These are phyloP conservation scores for Actinidia arguta DNA, from an alignment of 179 eudicot genomes.

Conservation along the genomic window DNA sequence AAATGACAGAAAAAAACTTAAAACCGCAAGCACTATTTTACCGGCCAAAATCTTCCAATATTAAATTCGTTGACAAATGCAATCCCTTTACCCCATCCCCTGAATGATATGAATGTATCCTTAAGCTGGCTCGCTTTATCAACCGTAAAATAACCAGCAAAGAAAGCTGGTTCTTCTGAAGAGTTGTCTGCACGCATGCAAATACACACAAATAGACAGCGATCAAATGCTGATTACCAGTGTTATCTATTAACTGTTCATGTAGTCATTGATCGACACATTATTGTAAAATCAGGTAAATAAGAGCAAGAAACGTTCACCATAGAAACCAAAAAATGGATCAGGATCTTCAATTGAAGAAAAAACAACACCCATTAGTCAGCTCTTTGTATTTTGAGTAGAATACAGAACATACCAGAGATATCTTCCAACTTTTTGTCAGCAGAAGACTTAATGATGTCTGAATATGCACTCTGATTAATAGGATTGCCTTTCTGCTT, in stretches of 20 bases:
- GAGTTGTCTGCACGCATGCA: conserved; percentile 41
- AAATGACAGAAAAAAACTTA: conserved; percentile 8
- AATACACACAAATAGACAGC: conserved; percentile 6
- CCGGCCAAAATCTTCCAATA: conserved; percentile 97
- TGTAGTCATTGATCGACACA: not conserved
- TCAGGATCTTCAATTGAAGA: not conserved
- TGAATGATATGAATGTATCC: conserved; percentile 82
- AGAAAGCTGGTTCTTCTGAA: conserved; percentile 75
- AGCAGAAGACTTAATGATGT: conserved; percentile 31
- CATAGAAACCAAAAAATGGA: not conserved
- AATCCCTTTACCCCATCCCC: conserved; percentile 96
- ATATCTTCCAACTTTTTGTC: conserved; percentile 35
- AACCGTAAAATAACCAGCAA: conserved; percentile 62
- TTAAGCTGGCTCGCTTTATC: conserved; percentile 42
- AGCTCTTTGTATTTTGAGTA: conserved; percentile 5
- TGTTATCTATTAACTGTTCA: not conserved
- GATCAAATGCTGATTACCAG: not conserved
- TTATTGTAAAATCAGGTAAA: not conserved
- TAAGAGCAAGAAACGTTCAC: conserved; percentile 4
- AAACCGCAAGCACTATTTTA: conserved; percentile 26
- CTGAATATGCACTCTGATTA: conserved; percentile 31
- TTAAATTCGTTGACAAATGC: conserved; percentile 84
- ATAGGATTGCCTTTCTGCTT: conserved; percentile 36
- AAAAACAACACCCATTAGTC: not conserved
- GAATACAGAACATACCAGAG: conserved; percentile 28